Evolutionary conservation across 2,329 filamentous ascomycete species (phyloP).

Genomic region (Davidsoniella virescens): DNA sequence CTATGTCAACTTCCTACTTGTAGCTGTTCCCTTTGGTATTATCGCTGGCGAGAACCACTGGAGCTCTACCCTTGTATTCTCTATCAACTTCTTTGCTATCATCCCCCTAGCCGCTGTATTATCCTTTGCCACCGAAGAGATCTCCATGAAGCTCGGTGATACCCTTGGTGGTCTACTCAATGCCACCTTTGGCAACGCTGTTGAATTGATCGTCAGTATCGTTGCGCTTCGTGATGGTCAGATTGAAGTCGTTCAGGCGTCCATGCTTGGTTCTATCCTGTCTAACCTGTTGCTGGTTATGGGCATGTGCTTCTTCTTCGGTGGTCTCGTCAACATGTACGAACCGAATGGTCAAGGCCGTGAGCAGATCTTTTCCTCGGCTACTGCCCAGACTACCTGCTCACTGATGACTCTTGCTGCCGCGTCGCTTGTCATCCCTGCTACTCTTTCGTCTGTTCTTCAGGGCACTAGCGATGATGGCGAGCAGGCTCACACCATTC

Average conservation of each 20-base stretch:
- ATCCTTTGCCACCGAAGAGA: conserved; percentile 64
- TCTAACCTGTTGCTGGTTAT: conserved; percentile 85
- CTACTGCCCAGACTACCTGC: conserved; percentile 60
- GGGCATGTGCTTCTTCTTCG: conserved; percentile 65
- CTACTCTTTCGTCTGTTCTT: conserved; percentile 54
- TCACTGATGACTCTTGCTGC: conserved; percentile 62
- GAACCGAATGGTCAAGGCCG: conserved; percentile 37
- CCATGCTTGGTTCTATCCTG: conserved; percentile 89
- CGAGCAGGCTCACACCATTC: conserved; percentile 38
- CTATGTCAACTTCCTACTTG: conserved; percentile 53
- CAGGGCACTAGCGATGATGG: conserved; percentile 25
- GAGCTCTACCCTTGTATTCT: conserved; percentile 52
- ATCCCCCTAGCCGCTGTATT: conserved; percentile 59
- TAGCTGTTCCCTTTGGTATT: conserved; percentile 60
- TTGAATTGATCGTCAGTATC: conserved; percentile 76
- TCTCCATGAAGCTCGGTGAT: conserved; percentile 55
- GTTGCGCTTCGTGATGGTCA: conserved; percentile 72
- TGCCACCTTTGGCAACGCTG: conserved; percentile 65
- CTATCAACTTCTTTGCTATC: conserved; percentile 68
- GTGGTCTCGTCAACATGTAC: conserved; percentile 48
- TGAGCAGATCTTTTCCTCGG: conserved; percentile 60
- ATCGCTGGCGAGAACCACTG: conserved; percentile 45
- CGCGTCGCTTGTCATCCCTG: conserved; percentile 64
- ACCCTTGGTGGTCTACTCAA: conserved; percentile 59
- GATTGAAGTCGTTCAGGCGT: conserved; percentile 92